A percentile compares a stretch with the other conserved stretches of the same genome.
These are phyloP conservation scores for Monosporascus sp. DNA, from an alignment of 2,329 filamentous ascomycete genomes.

Conservation along the genomic window DNA sequence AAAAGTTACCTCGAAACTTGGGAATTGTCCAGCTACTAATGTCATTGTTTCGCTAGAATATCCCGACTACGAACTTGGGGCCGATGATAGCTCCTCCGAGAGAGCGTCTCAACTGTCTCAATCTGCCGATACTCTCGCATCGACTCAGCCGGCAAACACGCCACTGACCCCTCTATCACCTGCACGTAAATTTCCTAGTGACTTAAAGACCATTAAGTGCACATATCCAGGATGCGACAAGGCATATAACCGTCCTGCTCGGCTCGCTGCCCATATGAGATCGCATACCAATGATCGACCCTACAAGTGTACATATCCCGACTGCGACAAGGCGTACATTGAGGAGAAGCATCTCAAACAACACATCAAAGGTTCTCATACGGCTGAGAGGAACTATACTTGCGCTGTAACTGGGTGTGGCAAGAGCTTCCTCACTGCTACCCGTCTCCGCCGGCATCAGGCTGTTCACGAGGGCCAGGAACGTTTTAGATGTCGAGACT, in stretches of 20 bases:
- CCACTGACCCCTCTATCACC: constrained; percentile 48
- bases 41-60: constrained; percentile 1
- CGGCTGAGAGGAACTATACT: constrained; percentile 61
- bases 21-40: constrained; percentile 3
- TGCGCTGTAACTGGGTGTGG: constrained; percentile 71
- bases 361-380: constrained; percentile 80
- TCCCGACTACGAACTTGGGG: constrained; percentile 2
- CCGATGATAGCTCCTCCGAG: constrained; percentile 13
- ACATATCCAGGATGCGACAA: constrained; percentile 70
- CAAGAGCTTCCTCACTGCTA: constrained; percentile 78
- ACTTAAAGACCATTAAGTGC: constrained; percentile 73
- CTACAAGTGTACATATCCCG: constrained; percentile 64
- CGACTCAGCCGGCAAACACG: constrained; percentile 29
- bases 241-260: constrained; percentile 81
- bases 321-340: constrained; percentile 78
- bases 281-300: constrained; percentile 83
- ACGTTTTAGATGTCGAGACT: constrained; percentile 67
- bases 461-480: constrained; percentile 75
- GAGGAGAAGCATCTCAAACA: constrained; percentile 82
- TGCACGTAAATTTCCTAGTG: constrained; percentile 57
- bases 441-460: constrained; percentile 70
- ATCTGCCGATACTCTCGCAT: constrained; percentile 12
- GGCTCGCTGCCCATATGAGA: constrained; percentile 73
- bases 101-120: constrained; percentile 8
- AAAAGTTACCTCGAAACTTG: constrained; percentile 58